Base-by-base conservation (phyloP, 257 asterid species). In the Plectranthus barbatus region DNA sequence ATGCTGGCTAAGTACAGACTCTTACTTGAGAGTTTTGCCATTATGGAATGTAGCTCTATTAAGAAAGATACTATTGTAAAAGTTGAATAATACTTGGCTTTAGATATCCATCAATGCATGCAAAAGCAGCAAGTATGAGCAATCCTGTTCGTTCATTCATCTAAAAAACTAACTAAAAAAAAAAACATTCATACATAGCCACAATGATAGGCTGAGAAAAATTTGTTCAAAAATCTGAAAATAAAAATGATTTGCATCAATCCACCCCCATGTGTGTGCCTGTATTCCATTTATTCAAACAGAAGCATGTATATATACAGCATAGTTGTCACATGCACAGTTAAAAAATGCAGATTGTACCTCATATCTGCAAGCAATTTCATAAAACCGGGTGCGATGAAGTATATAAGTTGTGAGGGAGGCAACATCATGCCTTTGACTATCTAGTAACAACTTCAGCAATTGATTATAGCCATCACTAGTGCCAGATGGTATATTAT, bases 321-420 rank as follows among this genome's bases (percentile, higher is more conserved):
- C 9, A 33, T 56, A 51, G 56, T 61, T 59, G 46, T 19, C 75
- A 67, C 12, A 56, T 17, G 37, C 44, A 58, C 24, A 54, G 21
- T 20, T 61, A 20, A n/a, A 66, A 62, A 79, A 10, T 68, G 69
- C 41, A 75, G 40, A 66, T 67, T 46, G 60, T 81, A 93, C 99
- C 96, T 93, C 99, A 70, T 83, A 90, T 90, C 92, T 79, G 49
- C 94, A 85, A 71, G 96, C 85, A 77, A 87, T 88, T 84, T 93
- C 99, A 81, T 90, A 93, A 40, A 82, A 75, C 36, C 89, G 94
- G 78, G 82, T 8, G 54, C 96, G 97, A 67, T 90, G 86, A 81
- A 93, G 99, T 72, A 90, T 75, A 75, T 84, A 81, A 56, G 97
- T 81, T 54, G 90, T 82, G 62, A 85, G 84, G 59, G 94, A 85